phyloP scores from a whole-genome alignment of 2,329 filamentous ascomycete species.

The Penicillium sp. region DNA sequence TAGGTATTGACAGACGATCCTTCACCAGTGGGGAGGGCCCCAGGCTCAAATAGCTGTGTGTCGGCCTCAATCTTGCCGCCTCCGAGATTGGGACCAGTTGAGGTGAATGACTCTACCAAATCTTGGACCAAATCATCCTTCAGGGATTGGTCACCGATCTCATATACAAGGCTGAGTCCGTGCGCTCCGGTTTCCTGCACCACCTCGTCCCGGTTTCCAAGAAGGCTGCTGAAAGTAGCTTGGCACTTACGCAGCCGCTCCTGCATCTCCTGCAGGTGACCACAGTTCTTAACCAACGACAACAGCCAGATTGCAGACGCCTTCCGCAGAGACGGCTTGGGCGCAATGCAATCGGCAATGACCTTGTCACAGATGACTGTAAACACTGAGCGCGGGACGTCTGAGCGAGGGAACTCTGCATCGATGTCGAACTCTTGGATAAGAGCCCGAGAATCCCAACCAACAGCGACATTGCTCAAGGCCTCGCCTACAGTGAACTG shows the following conservation, averaged over 20 bases:
- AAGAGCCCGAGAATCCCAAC: conserved; percentile 82
- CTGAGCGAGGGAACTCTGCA: conserved; percentile 45
- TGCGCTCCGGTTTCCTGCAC: conserved; percentile 94
- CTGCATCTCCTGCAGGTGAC: conserved; percentile 73
- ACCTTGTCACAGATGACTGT: conserved; percentile 67
- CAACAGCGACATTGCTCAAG: conserved; percentile 70
- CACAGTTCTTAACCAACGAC: conserved; percentile 86
- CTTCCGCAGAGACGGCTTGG: conserved; percentile 86
- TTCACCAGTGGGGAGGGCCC: conserved; percentile 84
- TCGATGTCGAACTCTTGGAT: conserved; percentile 75
- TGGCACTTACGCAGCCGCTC: conserved; percentile 74
- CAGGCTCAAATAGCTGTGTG: conserved; percentile 90
- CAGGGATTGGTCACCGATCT: conserved; percentile 78
- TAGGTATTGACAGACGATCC: conserved; percentile 90
- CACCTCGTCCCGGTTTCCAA: conserved; percentile 86
- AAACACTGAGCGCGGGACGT: conserved; percentile 45
- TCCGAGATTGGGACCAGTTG: conserved; percentile 59
- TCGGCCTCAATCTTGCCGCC: conserved; percentile 79
- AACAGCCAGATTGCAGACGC: conserved; percentile 95
- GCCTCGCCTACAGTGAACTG: conserved; percentile 92
- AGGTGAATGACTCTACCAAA: conserved; percentile 84
- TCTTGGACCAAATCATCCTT: conserved; percentile 83
- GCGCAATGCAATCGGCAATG: conserved; percentile 73
- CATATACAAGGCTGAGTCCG: conserved; percentile 88
- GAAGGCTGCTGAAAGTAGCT: conserved; percentile 79